These are phyloP conservation scores for Pseudogymnoascus verrucosus DNA, from an alignment of 2,329 filamentous ascomycete genomes.

Conservation along the genomic window DNA sequence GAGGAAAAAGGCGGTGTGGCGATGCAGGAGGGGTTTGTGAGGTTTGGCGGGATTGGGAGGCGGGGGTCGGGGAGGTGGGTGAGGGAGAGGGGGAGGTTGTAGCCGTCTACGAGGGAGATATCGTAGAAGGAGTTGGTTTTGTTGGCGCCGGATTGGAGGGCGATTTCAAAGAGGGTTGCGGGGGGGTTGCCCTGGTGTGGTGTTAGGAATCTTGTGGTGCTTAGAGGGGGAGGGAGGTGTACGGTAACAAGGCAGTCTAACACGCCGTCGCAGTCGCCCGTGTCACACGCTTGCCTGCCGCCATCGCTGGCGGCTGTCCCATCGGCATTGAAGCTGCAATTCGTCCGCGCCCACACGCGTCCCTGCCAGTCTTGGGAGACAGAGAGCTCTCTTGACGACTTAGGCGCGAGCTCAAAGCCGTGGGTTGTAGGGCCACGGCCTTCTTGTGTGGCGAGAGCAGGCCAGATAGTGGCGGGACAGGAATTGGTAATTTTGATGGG, in stretches of 20 bases:
- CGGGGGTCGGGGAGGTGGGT: conserved; percentile 52
- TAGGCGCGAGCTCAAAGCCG: conserved; percentile 59
- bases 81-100: conserved; percentile 67
- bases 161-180: conserved; percentile 74
- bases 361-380: conserved; percentile 73
- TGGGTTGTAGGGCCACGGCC: conserved; percentile 58
- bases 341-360: conserved; percentile 74
- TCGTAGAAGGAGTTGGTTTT: conserved; percentile 69
- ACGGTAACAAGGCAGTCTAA: conserved; percentile 63
- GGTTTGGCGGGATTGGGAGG: conserved; percentile 59
- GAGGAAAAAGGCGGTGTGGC: conserved; percentile 52
- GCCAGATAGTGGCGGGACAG: conserved; percentile 66
- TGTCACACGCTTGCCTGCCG: conserved; percentile 53
- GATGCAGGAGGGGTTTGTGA: conserved; percentile 70
- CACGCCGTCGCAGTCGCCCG: conserved; percentile 68
- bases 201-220: too few relatives aligned
- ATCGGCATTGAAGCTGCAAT: conserved; percentile 65
- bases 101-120: conserved; percentile 77
- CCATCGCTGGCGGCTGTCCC: conserved; percentile 46
- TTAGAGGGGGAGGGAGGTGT: conserved; percentile 36
- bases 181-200: conserved; percentile 58
- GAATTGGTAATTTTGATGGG: conserved; percentile 51
- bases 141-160: conserved; percentile 56
- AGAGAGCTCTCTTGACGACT: conserved; percentile 50
- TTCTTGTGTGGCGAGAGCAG: conserved; percentile 64